Percentiles rank a stretch among this genome's conserved stretches.
phyloP scores from a whole-genome alignment of 139 green algal genomes.

The Nannochloris sp. region DNA sequence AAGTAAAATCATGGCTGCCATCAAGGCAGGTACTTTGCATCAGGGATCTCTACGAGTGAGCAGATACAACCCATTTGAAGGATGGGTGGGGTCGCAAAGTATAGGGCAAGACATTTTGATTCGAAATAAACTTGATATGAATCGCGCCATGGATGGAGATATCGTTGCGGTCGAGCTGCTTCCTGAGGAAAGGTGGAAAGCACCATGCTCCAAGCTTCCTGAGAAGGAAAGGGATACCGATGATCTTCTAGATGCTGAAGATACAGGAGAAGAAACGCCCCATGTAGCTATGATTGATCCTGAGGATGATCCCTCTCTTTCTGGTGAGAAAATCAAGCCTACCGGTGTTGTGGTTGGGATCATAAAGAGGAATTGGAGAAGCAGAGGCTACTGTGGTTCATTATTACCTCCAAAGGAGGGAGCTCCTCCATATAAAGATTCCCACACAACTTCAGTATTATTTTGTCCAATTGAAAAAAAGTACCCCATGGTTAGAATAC shows the following conservation, averaged over 20 bases:
- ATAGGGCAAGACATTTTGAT: constrained; percentile 72
- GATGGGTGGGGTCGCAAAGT: constrained; percentile 52
- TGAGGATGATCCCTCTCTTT: constrained; percentile 26
- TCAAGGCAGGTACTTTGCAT: constrained; percentile 70
- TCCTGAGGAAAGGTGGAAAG: constrained; percentile 66
- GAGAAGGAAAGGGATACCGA: constrained; percentile 14
- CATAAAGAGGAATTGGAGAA: constrained; percentile 67
- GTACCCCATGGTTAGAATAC: constrained; percentile 74
- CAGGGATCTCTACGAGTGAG: constrained; percentile 60
- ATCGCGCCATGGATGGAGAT: constrained; percentile 71
- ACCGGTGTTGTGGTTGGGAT: constrained; percentile 71
- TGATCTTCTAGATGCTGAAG: constrained; percentile 6
- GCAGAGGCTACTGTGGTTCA: constrained; percentile 63
- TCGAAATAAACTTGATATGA: constrained; percentile 57
- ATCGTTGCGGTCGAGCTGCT: constrained; percentile 69
- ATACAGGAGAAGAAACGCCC: constrained; percentile 10
- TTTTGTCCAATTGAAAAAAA: constrained; percentile 70
- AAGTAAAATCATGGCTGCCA: constrained; percentile 56
- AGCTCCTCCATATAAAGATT: too few species aligned
- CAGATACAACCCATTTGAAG: constrained; percentile 75
- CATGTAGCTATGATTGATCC: constrained; percentile 51
- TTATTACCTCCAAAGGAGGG: constrained; percentile 33
- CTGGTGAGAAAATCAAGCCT: constrained; percentile 11
- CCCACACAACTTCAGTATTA: constrained; percentile 34
- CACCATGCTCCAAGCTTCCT: constrained; percentile 17